Base-by-base conservation (phyloP, 331 rosid species). In the Malus hybrid region DNA sequence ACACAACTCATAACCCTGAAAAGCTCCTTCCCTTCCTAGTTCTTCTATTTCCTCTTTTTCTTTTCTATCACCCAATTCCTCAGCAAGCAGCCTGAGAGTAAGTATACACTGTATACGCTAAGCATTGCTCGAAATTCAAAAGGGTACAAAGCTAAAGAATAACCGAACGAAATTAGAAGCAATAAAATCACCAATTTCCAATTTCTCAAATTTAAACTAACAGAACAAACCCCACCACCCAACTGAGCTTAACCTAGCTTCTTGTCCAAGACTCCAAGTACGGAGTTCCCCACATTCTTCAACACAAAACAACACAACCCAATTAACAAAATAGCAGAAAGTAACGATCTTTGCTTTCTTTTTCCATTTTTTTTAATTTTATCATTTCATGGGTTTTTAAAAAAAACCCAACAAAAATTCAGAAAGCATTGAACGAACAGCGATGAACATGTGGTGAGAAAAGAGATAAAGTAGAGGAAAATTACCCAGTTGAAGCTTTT, bases 401-500 rank as follows among this genome's bases (percentile, higher is more conserved):
- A n/a, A 70, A 78, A 65, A 74, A 71, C 55, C 60, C 63, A 74
- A 61, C 34, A 70, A 54, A 71, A 50, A 80, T 28, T 68, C 29
- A 67, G 72, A n/a, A 19, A 78, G 66, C 32, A 70, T 36, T 69
- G 44, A 73, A 10, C 44, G 22, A 6, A 44, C 20, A n/a, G 20
- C 16, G 50, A 52, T 18, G 16, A 28, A 52, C 7, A 46, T 32
- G 48, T 20, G 22, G 15, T 19, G 36, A 33, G 29, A 6, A 18
- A 65, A 20, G 24, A 55, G 60, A 36, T 10, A 29, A 8, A 16
- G 60, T 3, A 10, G 15, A 50, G 32, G 55, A 77, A 63, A 66
- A 10, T 73, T 80, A 87, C 93, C 73, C 65, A 14, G 74, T 18
- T 31, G 86, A 57, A 13, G 76, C 34, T 76, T 72, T 57, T 52